Base-by-base conservation (phyloP, 306 rosid genomes). In the Fagus sylvatica region DNA sequence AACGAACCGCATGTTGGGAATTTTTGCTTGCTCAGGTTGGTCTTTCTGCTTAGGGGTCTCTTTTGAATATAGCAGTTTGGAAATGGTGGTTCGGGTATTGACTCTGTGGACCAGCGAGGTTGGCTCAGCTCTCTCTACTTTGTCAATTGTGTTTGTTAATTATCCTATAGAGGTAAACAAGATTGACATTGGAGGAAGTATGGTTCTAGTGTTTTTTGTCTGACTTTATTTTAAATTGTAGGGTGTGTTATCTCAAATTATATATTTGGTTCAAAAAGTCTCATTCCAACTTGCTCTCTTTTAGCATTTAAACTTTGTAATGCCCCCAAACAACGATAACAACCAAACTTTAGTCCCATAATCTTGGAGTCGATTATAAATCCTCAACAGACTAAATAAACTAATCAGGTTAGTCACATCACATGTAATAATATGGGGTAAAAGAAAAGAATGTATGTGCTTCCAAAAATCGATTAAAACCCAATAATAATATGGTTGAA, bases 21-120 rank as follows among this genome's bases (percentile, higher is more conserved):
- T 1, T 57, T 32, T 64, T 40, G 64, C 39, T 8, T 62, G 54
- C 40, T 72, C 28, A n/a, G 7, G 7, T 40, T 46, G 66, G 61
- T 39, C 22, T 16, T n/a, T 2, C 62, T 61, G 67, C 9, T 59
- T 39, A 39, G 39, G 2, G 12, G n/a, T 46, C 34, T 4, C n/a
- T 46, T 65, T 43, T 40, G 13, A 12, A 76, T 71, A 32, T 5
- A 70, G 56, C 55, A 42, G 41, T 51, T 74, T 12, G 11, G 40
- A 32, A 59, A 30, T 53, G 81, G 85, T 81, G 97, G 96, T 94
- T 92, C 92, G 94, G 96, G 97, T 85, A 94, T 91, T 91, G 97
- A 94, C 97, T 94, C 76, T 55, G 78, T 78, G 62, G 72, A 86
- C 88, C 86, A 75, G 82, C 60, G 77, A 74, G 70, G 74, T 56